Evolutionary conservation across 2,329 filamentous ascomycete species (phyloP).

Genomic region (Phyllosticta citrichinensis): DNA sequence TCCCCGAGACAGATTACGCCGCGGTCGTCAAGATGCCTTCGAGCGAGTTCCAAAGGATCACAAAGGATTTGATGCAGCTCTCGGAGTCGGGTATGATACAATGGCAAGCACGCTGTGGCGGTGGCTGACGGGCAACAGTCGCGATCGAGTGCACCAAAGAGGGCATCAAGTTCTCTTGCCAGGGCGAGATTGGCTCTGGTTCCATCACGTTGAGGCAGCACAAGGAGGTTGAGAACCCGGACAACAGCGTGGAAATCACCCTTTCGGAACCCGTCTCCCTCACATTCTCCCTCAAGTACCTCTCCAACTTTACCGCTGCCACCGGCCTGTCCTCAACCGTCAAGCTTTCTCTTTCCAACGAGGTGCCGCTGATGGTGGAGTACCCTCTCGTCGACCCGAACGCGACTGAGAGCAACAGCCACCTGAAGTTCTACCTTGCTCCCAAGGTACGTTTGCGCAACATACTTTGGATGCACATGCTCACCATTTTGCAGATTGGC

Average conservation of each 20-base stretch:
- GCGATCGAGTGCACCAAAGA: slow-evolving; percentile 95
- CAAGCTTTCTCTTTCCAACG: slow-evolving; percentile 88
- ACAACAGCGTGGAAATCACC: slow-evolving; percentile 77
- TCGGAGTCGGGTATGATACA: slow-evolving; percentile 76
- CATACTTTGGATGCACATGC: slow-evolving; percentile 13
- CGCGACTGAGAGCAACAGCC: slow-evolving; percentile 59
- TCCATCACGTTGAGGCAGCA: slow-evolving; percentile 85
- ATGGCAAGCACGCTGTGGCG: neutral
- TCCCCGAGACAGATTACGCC: slow-evolving; percentile 97
- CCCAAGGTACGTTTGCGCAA: slow-evolving; percentile 63
- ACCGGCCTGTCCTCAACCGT: slow-evolving; percentile 71
- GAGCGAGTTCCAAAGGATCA: slow-evolving; percentile 87
- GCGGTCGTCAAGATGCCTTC: slow-evolving; percentile 85
- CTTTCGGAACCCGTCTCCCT: slow-evolving; percentile 86
- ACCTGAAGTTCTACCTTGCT: slow-evolving; percentile 93
- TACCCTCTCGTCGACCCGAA: slow-evolving; percentile 49
- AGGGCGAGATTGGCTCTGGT: slow-evolving; percentile 92
- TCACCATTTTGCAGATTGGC: slow-evolving; percentile 52
- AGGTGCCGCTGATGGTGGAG: slow-evolving; percentile 93
- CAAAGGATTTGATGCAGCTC: slow-evolving; percentile 79
- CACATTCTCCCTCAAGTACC: slow-evolving; percentile 98
- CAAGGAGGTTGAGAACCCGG: slow-evolving; percentile 80
- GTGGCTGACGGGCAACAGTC: slow-evolving; percentile 46
- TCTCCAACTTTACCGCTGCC: slow-evolving; percentile 99
- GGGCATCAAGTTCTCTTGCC: slow-evolving; percentile 87